Conservation (phyloP, 768 basidiomycete species). For the Lactarius deliciosus region DNA sequence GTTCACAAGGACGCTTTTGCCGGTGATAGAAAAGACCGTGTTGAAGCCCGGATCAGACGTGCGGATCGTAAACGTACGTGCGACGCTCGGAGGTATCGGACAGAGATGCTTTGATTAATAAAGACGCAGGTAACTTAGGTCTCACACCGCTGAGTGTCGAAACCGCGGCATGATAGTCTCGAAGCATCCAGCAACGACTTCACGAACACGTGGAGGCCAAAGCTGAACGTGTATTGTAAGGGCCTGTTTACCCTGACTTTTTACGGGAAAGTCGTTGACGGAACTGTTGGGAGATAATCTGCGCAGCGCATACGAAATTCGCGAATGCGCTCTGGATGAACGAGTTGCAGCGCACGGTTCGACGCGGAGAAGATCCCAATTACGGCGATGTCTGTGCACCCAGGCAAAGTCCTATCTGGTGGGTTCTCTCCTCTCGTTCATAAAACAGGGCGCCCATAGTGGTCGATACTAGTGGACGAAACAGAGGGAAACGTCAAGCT, state of each 20-base stretch:
- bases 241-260: too few species aligned
- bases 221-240: constrained; percentile 31
- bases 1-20: constrained; percentile 54
- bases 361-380: constrained; percentile 40
- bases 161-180: constrained; percentile 25
- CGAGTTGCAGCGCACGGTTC: constrained; percentile 50
- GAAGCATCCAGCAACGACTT: constrained; percentile 35
- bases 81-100: too few species aligned
- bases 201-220: constrained; percentile 21
- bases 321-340: constrained; percentile 49
- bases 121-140: constrained; percentile 29
- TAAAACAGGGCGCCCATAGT: neutral
- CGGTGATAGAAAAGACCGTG: constrained; percentile 50
- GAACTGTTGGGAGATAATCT: neutral
- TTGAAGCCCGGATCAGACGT: constrained; percentile 51
- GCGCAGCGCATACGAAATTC: constrained; percentile 46
- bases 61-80: constrained; percentile 55
- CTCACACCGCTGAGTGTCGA: constrained; percentile 11
- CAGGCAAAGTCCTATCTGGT: constrained; percentile 44
- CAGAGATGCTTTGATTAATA: neutral
- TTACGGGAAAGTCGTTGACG: neutral
- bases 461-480: constrained; percentile 7
- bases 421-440: neutral
- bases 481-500: constrained; percentile 29
- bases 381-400: constrained; percentile 44